Conservation (phyloP, 257 asterid genomes). For the Parsonsia alboflavescens region DNA sequence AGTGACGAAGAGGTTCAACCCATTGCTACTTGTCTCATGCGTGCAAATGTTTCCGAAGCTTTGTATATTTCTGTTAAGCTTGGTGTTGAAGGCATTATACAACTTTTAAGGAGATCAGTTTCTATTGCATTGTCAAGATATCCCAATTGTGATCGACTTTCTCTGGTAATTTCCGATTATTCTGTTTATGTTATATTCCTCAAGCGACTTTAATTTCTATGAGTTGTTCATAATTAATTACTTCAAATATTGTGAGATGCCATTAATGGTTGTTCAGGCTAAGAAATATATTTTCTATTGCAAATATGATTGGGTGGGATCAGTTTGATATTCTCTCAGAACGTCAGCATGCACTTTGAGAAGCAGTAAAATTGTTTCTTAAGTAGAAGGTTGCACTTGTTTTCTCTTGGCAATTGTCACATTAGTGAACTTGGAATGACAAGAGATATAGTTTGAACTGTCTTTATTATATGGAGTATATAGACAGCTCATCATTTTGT, state of each 20-base stretch:
- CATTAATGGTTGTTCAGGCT: neutral
- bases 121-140: slow-evolving; percentile 75
- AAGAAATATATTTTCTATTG: neutral
- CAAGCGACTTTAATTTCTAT: too few species aligned
- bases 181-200: neutral
- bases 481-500: neutral
- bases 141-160: slow-evolving; percentile 82
- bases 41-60: slow-evolving; percentile 97
- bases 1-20: slow-evolving; percentile 93
- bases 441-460: neutral
- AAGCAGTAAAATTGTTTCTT: neutral
- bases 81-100: slow-evolving; percentile 89
- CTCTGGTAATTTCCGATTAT: slow-evolving; percentile 48
- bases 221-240: neutral
- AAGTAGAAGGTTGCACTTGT: neutral
- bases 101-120: slow-evolving; percentile 80
- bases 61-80: slow-evolving; percentile 85
- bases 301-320: neutral
- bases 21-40: slow-evolving; percentile 87
- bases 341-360: neutral
- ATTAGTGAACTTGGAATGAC: neutral
- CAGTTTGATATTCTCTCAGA: neutral
- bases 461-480: neutral
- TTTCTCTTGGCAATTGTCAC: neutral
- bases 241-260: neutral